These are phyloP conservation scores for Yamadazyma laniorum DNA, from an alignment of 805 yeast genomes.

Conservation along the genomic window DNA sequence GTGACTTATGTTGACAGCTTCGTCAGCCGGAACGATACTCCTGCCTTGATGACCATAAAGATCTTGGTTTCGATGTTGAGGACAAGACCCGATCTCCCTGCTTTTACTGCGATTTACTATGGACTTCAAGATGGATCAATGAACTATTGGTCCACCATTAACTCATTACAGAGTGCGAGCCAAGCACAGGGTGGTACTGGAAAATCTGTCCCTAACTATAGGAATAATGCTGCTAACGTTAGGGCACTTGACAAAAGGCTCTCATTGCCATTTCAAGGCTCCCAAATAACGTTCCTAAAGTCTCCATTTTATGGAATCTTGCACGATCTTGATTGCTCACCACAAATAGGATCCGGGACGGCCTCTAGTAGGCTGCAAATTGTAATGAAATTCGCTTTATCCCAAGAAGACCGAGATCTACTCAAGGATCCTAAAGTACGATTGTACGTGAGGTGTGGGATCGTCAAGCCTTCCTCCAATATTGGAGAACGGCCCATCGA, in stretches of 20 bases:
- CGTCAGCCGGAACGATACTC: neutral
- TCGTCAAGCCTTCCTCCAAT: constrained; percentile 13
- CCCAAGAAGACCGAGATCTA: constrained; percentile 33
- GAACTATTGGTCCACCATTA: constrained; percentile 1
- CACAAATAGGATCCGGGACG: constrained; percentile 42
- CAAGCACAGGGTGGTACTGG: too few species aligned
- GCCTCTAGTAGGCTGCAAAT: constrained; percentile 4
- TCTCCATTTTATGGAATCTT: constrained; percentile 53
- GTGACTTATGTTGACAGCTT: constrained; percentile 1
- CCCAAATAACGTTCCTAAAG: neutral
- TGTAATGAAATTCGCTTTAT: constrained; percentile 43
- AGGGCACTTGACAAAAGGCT: neutral
- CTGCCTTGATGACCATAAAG: constrained; percentile 36
- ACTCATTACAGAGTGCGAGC: neutral
- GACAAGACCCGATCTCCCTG: constrained; percentile 5
- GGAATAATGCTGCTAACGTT: constrained; percentile 1
- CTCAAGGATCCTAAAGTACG: constrained; percentile 23
- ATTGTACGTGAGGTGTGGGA: constrained; percentile 57
- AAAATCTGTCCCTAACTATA: constrained; percentile 2
- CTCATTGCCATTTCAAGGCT: neutral
- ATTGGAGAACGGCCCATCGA: constrained; percentile 33
- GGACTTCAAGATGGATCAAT: neutral
- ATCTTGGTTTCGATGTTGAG: constrained; percentile 1
- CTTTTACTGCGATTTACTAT: neutral
- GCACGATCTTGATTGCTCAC: constrained; percentile 46